Evolutionary conservation across 495 filamentous ascomycete genomes (phyloP), one percentile per base, ranked within the genome.

Genomic region (Aspergillus biplanus): DNA sequence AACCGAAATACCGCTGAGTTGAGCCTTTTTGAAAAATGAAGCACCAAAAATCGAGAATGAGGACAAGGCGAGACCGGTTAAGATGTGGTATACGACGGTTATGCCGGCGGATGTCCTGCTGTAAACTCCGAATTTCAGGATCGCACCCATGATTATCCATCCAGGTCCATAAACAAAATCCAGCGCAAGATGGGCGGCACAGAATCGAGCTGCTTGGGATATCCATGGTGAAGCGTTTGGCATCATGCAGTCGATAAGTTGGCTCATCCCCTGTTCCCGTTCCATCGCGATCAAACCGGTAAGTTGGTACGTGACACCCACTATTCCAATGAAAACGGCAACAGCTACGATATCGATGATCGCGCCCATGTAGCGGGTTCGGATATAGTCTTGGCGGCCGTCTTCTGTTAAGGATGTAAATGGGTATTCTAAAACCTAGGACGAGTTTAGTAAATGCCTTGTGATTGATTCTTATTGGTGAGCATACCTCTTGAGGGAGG

Each of bases 191-290:
- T 90, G 87, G 65, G 90, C 87, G 0, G 88, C 84, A 27, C 88
- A 57, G 9, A 93, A 72, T 4, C 91, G 81, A 16, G 87, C 85
- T 33, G 83, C 77, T 77, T 93, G 90, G 13, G 86, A 85, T 66
- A 89, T 71, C 89, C 89, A 92, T 13, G 79, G 76, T 31, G 78
- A 76, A 31, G 73, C 72, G 63, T 88, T 89, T 21, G 87, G 85
- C 84, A 92, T 92, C 87, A 92, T 93, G 42, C 90, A 87, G 73
- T 95, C 91, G 49, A 93, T 80, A 47, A 95, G 78, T 47, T 90
- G 89, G 33, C 89, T 88, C 83, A 93, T 91, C 59, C 90, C 91
- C 46, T 85, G 75, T 76, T 95, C 91, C 49, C 91, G 80, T 75
- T 95, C 91, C 27, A 84, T 83, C 15, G 91, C 91, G 61, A 91